Evolutionary conservation across 2,329 filamentous ascomycete species (phyloP), one percentile per base, ranked within the genome.

Genomic region (Claviceps pazoutovae): DNA sequence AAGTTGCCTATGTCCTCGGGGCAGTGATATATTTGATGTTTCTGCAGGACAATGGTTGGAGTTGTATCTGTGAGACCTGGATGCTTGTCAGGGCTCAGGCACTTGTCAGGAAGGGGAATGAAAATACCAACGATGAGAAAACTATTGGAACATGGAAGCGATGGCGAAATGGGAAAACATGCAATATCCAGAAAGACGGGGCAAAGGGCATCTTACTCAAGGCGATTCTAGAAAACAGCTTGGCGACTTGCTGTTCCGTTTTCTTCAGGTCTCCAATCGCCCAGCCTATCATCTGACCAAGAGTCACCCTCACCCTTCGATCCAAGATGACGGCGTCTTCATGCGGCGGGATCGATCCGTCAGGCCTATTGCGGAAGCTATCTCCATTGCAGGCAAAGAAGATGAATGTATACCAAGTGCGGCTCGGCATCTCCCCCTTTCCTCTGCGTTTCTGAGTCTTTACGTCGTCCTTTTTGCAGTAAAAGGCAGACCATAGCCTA

Each of bases 201-300:
- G 19, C 19, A 16, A 34, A 7, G 11, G 3, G 9, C 21, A 13
- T 56, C 65, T 57, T 62, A 79, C 76, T 77, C 1, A 82, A 64
- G 2, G 73, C 62, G 41, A 82, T 73, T 9, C 80, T 72, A 0
- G 78, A 75, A 56, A 82, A 84, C 0, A 82, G 62, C 55, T 83
- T 84, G 2, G 76, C 63, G 5, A 71, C 66, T 0, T 73, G 66
- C 53, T 82, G 73, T 0, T 61, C 8, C 3, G 63, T 57, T 52
- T 78, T 82, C 0, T 63, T 53, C 3, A 65, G 57, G 2, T 74
- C 61, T 21, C 73, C 67, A 30, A 82, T 62, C 0, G 79, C 68
- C 76, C 76, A 81, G 26, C 73, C 64, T 1, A 82, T 56, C 55
- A 83, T 68, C 1, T 65, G 59, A 21, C 57, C 60, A 2, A 70